Base-by-base conservation (phyloP, 1,284 basidiomycete genomes). In the Peniophora sp. region DNA sequence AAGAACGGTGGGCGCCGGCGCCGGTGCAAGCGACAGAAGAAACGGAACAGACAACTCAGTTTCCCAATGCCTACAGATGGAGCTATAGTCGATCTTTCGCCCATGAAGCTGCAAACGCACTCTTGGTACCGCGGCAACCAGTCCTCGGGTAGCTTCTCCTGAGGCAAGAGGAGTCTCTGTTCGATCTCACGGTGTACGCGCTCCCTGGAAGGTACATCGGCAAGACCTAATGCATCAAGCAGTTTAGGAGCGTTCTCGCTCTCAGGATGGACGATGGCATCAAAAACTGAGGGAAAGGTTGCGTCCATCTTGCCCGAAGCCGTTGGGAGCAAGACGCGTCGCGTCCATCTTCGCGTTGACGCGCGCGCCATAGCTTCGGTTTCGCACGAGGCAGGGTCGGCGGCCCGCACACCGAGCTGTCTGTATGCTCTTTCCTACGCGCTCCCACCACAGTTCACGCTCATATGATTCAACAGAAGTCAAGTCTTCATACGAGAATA, bases 51-150 rank as follows among this genome's bases (percentile, higher is more conserved):
- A 74, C 23, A 85, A 63, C 49, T 74, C 67, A 54, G 76, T 71
- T 48, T 85, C 76, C 88, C 88, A 91, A 52, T 85, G 79, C 62
- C 89, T 92, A 61, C 35, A 55, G 50, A 41, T 41, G 8, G 19
- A 45, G 52, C 53, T 50, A 51, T 47, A 55, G 64, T 54, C 35
- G 56, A 48, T 24, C 19, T 11, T 12, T 24, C 22, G 24, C 39
- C n/a, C 23, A 8, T 35, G 39, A 36, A 20, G 23, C 23, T 16
- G 20, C 43, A 47, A 41, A 48, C 81, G 60, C 68, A 91, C 89
- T 85, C 71, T 73, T 91, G 88, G 62, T 89, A 89, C 35, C 73
- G 75, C 36, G 83, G 74, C 50, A 91, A 70, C 83, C 85, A 88
- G 55, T 88, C 81, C 11, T 73, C 66, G 2, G 85, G 86, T 14